phyloP scores from a whole-genome alignment of 352 stramenopile genomes.

The Globisporangium nodosum region DNA sequence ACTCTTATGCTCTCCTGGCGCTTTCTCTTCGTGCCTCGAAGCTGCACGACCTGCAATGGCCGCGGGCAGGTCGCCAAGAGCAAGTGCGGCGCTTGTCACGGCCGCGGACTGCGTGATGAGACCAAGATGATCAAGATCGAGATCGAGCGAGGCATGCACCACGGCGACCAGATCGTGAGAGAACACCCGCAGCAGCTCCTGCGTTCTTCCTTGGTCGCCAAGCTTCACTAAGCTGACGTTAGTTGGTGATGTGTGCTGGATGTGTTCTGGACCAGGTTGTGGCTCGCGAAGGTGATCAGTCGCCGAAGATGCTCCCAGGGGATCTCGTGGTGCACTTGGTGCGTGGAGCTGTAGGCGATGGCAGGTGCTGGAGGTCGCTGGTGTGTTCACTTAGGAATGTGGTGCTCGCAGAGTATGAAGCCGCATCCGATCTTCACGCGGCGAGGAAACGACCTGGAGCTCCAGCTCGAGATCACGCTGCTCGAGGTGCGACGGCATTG shows the following conservation, averaged over 20 bases:
- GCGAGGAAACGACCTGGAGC: constrained; percentile 88
- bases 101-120: constrained; percentile 19
- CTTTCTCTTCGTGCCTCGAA: not conserved
- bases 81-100: not conserved
- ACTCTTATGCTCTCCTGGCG: not conserved
- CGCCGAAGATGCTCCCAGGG: not conserved
- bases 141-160: constrained; percentile 25
- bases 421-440: constrained; percentile 77
- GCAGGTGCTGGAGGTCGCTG: too few species aligned
- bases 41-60: not conserved
- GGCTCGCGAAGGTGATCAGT: not conserved
- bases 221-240: not conserved
- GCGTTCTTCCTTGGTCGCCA: not conserved
- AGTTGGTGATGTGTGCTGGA: too few species aligned
- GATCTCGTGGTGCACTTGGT: not conserved
- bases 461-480: constrained; percentile 89
- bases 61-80: not conserved
- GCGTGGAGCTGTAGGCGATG: not conserved
- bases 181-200: not conserved
- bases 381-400: not conserved
- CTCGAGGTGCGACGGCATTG: constrained; percentile 41
- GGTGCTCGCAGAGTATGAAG: constrained; percentile 7
- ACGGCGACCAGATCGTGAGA: constrained; percentile 29
- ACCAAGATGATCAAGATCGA: constrained; percentile 16
- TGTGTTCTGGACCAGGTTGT: not conserved